phyloP scores from a whole-genome alignment of 768 basidiomycete genomes.

The Mycena metata region DNA sequence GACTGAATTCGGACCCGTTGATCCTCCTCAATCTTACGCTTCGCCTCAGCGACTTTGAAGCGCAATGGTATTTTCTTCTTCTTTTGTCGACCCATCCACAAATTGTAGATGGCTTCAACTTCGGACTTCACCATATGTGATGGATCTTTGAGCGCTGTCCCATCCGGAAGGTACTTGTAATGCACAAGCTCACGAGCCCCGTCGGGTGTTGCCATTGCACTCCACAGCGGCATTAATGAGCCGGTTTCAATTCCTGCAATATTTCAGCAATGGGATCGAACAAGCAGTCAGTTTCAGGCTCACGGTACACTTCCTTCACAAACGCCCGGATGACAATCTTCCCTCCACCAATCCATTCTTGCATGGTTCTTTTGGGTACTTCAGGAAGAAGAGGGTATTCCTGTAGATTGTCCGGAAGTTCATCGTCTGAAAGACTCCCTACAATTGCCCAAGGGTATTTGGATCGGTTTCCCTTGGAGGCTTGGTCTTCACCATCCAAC shows the following conservation, averaged over 20 bases:
- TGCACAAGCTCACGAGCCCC: neutral
- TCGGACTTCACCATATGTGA: neutral
- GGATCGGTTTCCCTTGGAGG: neutral
- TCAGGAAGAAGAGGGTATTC: constrained; percentile 1
- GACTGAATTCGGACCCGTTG: neutral
- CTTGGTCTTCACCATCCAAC: neutral
- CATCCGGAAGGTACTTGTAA: neutral
- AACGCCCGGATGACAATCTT: constrained; percentile 2
- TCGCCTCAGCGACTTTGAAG: neutral
- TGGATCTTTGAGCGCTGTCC: neutral
- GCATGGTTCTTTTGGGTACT: neutral
- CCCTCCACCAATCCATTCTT: constrained; percentile 3
- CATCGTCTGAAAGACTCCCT: neutral
- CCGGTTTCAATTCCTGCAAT: neutral
- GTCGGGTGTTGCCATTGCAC: constrained; percentile 4
- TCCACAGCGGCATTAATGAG: neutral
- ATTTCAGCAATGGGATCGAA: neutral
- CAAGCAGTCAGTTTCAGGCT: neutral
- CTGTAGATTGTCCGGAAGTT: neutral
- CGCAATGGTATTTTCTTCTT: neutral
- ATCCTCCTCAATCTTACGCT: neutral
- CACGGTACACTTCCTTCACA: constrained; percentile 2
- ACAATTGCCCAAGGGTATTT: constrained; percentile 2
- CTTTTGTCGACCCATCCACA: neutral
- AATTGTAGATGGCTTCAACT: neutral